A percentile compares a stretch with the other conserved stretches of the same genome.
These are phyloP conservation scores for Aegilops speltoides DNA, from an alignment of 176 grass and related monocot genomes.

Conservation along the genomic window DNA sequence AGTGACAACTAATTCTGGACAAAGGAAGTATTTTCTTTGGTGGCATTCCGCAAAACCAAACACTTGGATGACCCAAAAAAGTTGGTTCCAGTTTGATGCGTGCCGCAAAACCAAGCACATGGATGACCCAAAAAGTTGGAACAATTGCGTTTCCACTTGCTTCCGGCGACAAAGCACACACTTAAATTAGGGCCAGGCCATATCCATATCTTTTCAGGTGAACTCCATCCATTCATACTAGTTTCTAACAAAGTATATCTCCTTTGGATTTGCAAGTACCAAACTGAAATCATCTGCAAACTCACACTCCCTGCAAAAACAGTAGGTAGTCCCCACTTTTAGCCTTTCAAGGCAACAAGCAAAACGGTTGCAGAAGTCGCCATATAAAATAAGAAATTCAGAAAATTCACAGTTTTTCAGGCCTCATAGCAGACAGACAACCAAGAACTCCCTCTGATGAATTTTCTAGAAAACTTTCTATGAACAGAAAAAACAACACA, in stretches of 20 bases:
- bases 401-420: background rate
- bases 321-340: background rate
- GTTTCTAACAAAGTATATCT: background rate
- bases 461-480: slow-evolving; percentile 3
- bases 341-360: background rate
- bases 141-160: background rate
- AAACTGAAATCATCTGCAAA: background rate
- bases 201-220: background rate
- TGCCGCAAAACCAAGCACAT: too few relatives aligned
- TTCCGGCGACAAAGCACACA: background rate
- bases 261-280: background rate
- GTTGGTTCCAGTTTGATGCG: background rate
- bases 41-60: too few relatives aligned
- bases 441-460: background rate
- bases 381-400: slow-evolving; percentile 16
- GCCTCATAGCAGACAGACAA: background rate
- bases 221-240: background rate
- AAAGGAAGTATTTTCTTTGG: too few relatives aligned
- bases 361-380: background rate
- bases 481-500: slow-evolving; percentile 22
- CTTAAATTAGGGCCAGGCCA: background rate
- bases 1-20: too few relatives aligned
- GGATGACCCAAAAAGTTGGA: too few relatives aligned
- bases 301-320: background rate
- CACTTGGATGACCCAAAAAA: too few relatives aligned